These are phyloP conservation scores for Ogataea nakhonphanomensis DNA, from an alignment of 805 yeast species.

Conservation along the genomic window DNA sequence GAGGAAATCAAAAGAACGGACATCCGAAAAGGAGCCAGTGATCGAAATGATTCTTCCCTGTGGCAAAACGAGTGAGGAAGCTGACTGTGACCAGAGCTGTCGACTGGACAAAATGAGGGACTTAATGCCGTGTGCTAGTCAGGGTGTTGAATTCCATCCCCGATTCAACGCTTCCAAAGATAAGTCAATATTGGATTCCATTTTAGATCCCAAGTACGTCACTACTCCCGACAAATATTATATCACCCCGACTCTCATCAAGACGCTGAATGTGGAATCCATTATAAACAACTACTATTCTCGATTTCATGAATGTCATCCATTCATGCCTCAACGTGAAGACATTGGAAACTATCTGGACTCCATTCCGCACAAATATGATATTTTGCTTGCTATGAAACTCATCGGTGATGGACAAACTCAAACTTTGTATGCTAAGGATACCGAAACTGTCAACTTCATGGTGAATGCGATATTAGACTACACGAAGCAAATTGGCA, in stretches of 20 bases:
- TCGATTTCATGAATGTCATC: conserved; percentile 42
- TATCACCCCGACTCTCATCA: conserved; percentile 29
- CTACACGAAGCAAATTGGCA: conserved; percentile 31
- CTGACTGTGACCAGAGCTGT: conserved; percentile 28
- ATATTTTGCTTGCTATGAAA: conserved; percentile 45
- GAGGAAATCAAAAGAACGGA: conserved; percentile 25
- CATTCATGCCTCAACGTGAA: conserved; percentile 41
- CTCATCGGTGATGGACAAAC: conserved; percentile 48
- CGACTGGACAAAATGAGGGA: conserved; percentile 20
- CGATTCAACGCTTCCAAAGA: conserved; percentile 31
- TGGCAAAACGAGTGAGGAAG: conserved; percentile 22
- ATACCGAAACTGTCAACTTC: conserved; percentile 40
- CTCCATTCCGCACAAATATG: conserved; percentile 36
- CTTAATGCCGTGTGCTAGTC: conserved; percentile 23
- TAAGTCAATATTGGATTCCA: conserved; percentile 21
- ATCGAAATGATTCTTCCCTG: conserved; percentile 28
- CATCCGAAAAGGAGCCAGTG: conserved; percentile 8
- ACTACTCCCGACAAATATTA: conserved; percentile 24
- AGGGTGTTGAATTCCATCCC: conserved; percentile 28
- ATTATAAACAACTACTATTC: conserved; percentile 34
- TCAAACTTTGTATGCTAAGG: conserved; percentile 33
- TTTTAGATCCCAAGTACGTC: conserved; percentile 24
- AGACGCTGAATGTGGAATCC: conserved; percentile 25
- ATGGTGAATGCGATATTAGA: conserved; percentile 33
- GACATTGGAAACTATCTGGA: conserved; percentile 35